A percentile compares a stretch with the other conserved stretches of the same genome.
Evolutionary conservation across 257 asterid genomes (phyloP).

Genomic region (Knoxia roxburghii): DNA sequence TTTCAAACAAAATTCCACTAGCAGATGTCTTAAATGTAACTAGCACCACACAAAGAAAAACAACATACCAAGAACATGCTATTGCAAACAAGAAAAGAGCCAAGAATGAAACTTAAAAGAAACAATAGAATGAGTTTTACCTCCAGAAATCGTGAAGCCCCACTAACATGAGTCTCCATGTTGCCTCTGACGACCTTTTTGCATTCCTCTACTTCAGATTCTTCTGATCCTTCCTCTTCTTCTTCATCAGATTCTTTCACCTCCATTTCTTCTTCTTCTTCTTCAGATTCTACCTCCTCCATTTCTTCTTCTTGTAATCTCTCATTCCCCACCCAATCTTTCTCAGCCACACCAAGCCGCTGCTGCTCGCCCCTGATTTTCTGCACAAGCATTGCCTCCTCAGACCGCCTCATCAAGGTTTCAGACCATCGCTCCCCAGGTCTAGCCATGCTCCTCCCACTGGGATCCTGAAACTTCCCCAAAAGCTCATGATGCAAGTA

Average conservation of each 20-base stretch:
- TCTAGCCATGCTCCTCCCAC: constrained; percentile 88
- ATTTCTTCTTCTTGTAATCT: constrained; percentile 30
- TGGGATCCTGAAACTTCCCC: constrained; percentile 86
- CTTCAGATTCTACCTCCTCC: constrained; percentile 40
- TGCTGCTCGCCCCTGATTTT: constrained; percentile 86
- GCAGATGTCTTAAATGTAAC: background rate
- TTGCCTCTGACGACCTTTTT: constrained; percentile 6
- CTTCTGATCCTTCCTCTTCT: constrained; percentile 22
- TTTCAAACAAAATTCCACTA: background rate
- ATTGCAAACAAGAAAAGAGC: background rate
- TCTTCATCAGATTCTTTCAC: constrained; percentile 23
- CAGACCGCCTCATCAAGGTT: constrained; percentile 75
- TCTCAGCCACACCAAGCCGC: constrained; percentile 71
- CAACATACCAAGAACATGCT: background rate
- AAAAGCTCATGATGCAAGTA: constrained; percentile 88
- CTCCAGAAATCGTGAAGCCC: constrained; percentile 36
- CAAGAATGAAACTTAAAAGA: background rate
- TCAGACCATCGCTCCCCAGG: constrained; percentile 99
- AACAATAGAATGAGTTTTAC: constrained; percentile 27
- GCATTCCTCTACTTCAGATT: constrained; percentile 26
- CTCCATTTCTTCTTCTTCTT: constrained; percentile 23
- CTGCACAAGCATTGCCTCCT: constrained; percentile 75
- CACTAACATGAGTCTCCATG: constrained; percentile 11
- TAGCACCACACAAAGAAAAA: background rate
- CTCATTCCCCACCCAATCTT: constrained; percentile 84